Evolutionary conservation across 2,329 filamentous ascomycete species (phyloP), one percentile per base, ranked within the genome.

Genomic region (Xylaria multiplex): DNA sequence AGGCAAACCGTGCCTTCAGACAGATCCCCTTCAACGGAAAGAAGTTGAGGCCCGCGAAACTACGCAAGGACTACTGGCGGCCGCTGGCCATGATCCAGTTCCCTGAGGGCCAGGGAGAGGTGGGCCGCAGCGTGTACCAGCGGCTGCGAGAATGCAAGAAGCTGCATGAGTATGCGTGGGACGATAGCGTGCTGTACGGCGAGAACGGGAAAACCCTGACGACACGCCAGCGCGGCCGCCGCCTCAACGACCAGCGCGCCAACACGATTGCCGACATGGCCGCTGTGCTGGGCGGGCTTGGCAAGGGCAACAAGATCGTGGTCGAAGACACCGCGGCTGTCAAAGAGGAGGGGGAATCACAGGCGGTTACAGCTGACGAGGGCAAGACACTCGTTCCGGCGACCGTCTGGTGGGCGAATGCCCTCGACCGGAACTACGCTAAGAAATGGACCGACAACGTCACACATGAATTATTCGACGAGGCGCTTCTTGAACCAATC

Each of bases 21-120:
- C 76, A 77, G 55, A 69, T 77, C 66, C 85, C 87, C 54, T 91
- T 85, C 80, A 88, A 88, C 69, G 89, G 88, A 78, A 91, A 91
- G 77, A 90, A 91, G 78, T 83, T 86, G 53, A 85, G 86, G 70
- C 88, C 88, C 2, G 76, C 84, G 60, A 87, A 86, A 72, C 80
- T 91, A 45, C 87, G 89, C 65, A 90, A 88, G 77, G 89, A 91
- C 79, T 86, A 88, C 78, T 91, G 90, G 89, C 79, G 80, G 40
- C 86, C 86, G 6, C 79, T 91, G 72, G 88, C 87, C 57, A 78
- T 84, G 68, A 85, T 91, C 67, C 79, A 84, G 73, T 88, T 91
- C 75, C 83, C 83, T 49, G 66, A 78, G 50, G 85, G 84, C 49
- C 78, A 81, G 45, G 85, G 84, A 65, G 75, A 79, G 30, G 80